Evolutionary conservation across 257 asterid genomes (phyloP).

Genomic region (Cynanchum wilfordii): DNA sequence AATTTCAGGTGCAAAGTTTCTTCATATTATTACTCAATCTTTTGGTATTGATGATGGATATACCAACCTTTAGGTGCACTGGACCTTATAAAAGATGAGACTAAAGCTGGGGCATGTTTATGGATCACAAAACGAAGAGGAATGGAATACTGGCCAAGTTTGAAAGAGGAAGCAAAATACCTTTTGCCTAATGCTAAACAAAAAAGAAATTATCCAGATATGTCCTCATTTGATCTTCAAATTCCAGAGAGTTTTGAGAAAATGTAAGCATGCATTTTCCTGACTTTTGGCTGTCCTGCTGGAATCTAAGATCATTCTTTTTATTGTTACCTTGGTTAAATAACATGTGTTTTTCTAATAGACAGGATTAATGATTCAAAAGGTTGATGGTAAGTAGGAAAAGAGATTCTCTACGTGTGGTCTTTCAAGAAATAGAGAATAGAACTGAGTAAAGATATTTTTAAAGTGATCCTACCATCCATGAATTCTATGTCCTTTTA

Average conservation of each 20-base stretch:
- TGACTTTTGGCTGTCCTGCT: too few species aligned
- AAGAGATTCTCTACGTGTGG: background rate
- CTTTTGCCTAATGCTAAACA: slow-evolving; percentile 31
- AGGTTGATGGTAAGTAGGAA: background rate
- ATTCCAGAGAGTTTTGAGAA: slow-evolving; percentile 74
- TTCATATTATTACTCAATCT: slow-evolving; percentile 1
- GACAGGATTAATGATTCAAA: background rate
- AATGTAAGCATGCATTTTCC: slow-evolving; percentile 44
- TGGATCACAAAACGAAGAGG: slow-evolving; percentile 92
- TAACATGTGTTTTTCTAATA: background rate
- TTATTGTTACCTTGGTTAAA: background rate
- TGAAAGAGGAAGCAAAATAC: slow-evolving; percentile 75
- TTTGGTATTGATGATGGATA: slow-evolving; percentile 18
- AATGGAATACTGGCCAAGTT: slow-evolving; percentile 87
- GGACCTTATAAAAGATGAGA: slow-evolving; percentile 78
- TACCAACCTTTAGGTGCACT: slow-evolving; percentile 57
- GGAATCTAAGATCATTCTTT: background rate
- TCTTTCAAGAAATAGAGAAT: background rate
- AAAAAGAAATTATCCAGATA: slow-evolving; percentile 40
- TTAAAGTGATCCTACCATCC: background rate
- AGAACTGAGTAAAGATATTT: background rate
- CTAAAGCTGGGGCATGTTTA: slow-evolving; percentile 86
- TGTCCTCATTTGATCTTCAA: slow-evolving; percentile 45
- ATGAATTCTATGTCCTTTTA: too few species aligned
- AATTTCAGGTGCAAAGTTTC: background rate